Conservation (phyloP, 2,329 filamentous ascomycete species). For the Venturia asperata region DNA sequence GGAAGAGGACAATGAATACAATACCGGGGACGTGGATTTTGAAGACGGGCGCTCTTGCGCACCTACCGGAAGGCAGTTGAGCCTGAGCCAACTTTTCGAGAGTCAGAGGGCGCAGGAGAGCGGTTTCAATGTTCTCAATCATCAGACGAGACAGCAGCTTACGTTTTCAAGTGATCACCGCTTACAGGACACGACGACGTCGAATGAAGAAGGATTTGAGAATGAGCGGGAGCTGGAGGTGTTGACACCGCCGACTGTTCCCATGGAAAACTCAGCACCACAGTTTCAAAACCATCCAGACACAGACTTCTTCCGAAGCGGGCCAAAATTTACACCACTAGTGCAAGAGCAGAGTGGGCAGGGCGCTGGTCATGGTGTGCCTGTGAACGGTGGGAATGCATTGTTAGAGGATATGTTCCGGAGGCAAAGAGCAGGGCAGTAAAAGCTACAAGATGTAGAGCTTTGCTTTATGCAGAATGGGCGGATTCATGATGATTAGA, state of each 20-base stretch:
- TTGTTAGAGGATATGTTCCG: conserved; percentile 11
- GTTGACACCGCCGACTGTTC: neutral
- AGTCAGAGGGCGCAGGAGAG: conserved; percentile 48
- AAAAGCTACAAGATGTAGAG: neutral
- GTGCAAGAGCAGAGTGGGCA: conserved; percentile 3
- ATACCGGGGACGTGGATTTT: conserved; percentile 29
- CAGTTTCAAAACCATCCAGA: conserved; percentile 21
- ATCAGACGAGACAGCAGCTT: conserved; percentile 27
- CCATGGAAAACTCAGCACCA: neutral
- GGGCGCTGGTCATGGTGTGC: neutral
- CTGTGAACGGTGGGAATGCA: conserved; percentile 11
- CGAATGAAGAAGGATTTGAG: too few species aligned
- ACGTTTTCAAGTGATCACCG: conserved; percentile 50
- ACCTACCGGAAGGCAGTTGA: conserved; percentile 48
- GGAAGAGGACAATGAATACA: conserved; percentile 21
- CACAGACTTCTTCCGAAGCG: conserved; percentile 26
- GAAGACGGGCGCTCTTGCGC: conserved; percentile 33
- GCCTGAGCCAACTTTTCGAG: conserved; percentile 48
- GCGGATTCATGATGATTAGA: neutral
- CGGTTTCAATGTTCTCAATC: conserved; percentile 43
- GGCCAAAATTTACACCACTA: conserved; percentile 10
- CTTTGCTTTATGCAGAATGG: neutral
- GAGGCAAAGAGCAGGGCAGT: conserved; percentile 10
- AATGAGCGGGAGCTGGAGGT: too few species aligned
- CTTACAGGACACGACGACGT: conserved; percentile 29